These are phyloP conservation scores for Mycena leptocephala DNA, from an alignment of 768 basidiomycete species.

Conservation along the genomic window DNA sequence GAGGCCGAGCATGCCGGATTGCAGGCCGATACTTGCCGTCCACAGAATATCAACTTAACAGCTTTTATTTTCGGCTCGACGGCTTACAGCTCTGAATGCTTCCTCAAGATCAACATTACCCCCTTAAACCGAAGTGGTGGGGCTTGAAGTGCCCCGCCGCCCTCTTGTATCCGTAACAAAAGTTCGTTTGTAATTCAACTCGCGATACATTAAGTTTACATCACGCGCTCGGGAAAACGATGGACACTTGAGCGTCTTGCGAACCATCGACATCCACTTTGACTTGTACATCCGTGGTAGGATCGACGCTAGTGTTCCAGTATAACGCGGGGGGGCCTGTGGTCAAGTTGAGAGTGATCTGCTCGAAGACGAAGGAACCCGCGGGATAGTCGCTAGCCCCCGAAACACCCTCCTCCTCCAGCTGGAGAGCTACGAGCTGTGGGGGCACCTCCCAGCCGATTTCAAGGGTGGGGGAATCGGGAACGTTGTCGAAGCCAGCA, in stretches of 20 bases:
- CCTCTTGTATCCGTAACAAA: not conserved
- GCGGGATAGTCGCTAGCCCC: conserved; percentile 16
- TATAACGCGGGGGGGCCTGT: not conserved
- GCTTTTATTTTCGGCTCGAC: conserved; percentile 7
- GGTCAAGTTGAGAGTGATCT: conserved; percentile 17
- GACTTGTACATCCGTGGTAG: conserved; percentile 5
- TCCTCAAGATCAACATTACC: not conserved
- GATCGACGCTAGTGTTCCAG: conserved; percentile 14
- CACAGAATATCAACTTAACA: not conserved
- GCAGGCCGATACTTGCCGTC: not conserved
- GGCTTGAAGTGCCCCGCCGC: not conserved
- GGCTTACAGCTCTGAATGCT: conserved; percentile 11
- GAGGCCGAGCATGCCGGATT: conserved; percentile 12
- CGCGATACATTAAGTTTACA: conserved; percentile 12
- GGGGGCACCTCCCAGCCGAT: conserved; percentile 13
- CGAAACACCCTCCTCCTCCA: conserved; percentile 19
- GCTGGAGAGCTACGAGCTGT: not conserved
- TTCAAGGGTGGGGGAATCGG: not conserved
- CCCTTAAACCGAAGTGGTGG: not conserved
- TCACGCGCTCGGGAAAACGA: conserved; percentile 9
- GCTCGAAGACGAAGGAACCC: conserved; percentile 13
- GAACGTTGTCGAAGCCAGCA: not conserved
- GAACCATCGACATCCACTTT: conserved; percentile 25
- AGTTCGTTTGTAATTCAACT: conserved; percentile 10
- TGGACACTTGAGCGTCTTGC: conserved; percentile 11